These are phyloP conservation scores for Fusarium papillatum DNA, from an alignment of 2,329 filamentous ascomycete genomes.

Conservation along the genomic window DNA sequence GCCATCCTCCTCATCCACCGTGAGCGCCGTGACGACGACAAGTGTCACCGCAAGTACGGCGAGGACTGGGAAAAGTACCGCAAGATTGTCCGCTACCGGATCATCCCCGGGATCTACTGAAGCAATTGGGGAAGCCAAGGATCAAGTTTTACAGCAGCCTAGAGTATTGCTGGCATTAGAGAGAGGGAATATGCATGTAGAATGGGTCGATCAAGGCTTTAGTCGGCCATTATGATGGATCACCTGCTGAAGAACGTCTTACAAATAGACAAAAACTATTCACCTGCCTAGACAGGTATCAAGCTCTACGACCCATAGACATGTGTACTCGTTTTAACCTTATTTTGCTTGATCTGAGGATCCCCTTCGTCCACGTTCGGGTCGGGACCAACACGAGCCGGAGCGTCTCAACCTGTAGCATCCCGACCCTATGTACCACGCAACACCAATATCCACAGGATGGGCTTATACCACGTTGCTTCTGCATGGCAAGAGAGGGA, in stretches of 20 bases:
- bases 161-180: neutral
- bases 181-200: neutral
- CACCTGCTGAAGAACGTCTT: conserved; percentile 1
- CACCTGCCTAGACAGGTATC: conserved; percentile 30
- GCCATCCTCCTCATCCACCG: conserved; percentile 88
- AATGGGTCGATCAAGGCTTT: conserved; percentile 20
- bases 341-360: conserved; percentile 5
- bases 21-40: conserved; percentile 89
- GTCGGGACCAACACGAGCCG: neutral
- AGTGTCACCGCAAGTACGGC: conserved; percentile 92
- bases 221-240: neutral
- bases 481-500: neutral
- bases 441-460: neutral
- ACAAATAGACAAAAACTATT: conserved; percentile 2
- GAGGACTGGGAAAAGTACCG: conserved; percentile 94
- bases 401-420: neutral
- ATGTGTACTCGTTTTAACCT: conserved; percentile 18
- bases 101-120: conserved; percentile 89
- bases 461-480: conserved; percentile 27
- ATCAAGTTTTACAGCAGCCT: neutral
- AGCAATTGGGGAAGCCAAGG: neutral
- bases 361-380: neutral
- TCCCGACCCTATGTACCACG: neutral
- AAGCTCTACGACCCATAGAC: conserved; percentile 15
- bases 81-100: conserved; percentile 83